Evolutionary conservation across 2,329 filamentous ascomycete genomes (phyloP).

Genomic region (Clarireedia hainanense): DNA sequence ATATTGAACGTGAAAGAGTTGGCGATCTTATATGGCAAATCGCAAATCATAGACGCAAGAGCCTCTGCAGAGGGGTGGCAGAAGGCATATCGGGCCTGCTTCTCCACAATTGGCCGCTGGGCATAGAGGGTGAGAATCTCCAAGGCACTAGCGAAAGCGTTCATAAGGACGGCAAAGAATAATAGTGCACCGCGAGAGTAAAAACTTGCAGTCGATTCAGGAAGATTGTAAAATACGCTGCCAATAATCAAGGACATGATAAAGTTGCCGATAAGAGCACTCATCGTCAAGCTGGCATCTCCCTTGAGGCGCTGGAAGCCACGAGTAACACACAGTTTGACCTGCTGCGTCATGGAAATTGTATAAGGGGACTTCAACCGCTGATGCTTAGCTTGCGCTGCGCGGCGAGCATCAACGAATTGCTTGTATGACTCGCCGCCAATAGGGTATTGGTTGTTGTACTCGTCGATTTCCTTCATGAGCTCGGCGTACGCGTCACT

Average conservation of each 20-base stretch:
- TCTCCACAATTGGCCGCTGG: conserved; percentile 38
- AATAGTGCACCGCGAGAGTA: conserved; percentile 52
- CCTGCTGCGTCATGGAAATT: conserved; percentile 49
- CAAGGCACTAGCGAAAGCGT: conserved; percentile 56
- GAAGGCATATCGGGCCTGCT: conserved; percentile 36
- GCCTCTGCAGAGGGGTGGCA: conserved; percentile 47
- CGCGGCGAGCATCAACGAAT: conserved; percentile 45
- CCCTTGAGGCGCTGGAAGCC: conserved; percentile 62
- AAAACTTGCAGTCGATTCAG: conserved; percentile 44
- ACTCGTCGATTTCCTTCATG: conserved; percentile 27
- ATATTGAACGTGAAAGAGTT: conserved; percentile 56
- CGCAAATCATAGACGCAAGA: conserved; percentile 44
- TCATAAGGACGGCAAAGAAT: conserved; percentile 60
- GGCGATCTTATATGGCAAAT: conserved; percentile 51
- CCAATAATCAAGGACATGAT: conserved; percentile 53
- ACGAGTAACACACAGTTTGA: conserved; percentile 70
- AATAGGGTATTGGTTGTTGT: conserved; percentile 30
- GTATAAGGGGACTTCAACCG: conserved; percentile 36
- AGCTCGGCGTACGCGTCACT: conserved; percentile 36
- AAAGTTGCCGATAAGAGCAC: conserved; percentile 14
- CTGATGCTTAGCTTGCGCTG: conserved; percentile 38
- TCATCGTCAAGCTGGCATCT: conserved; percentile 32
- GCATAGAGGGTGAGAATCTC: conserved; percentile 34
- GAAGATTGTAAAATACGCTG: conserved; percentile 55
- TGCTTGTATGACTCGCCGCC: conserved; percentile 33